Evolutionary conservation across 306 rosid species (phyloP).

Genomic region (Casuarina equisetifolia): DNA sequence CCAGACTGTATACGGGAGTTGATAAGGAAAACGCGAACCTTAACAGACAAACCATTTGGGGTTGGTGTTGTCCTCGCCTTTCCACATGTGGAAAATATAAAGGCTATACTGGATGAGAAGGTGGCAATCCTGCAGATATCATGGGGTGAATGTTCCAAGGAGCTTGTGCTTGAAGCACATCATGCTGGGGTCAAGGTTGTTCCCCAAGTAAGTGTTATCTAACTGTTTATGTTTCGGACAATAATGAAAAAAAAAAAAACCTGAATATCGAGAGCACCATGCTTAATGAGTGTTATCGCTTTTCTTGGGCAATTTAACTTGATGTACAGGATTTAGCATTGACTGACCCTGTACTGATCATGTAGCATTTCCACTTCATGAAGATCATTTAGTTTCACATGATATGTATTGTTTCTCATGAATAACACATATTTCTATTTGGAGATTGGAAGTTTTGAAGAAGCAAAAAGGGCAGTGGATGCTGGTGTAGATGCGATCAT

Average conservation of each 20-base stretch:
- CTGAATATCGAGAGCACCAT: not conserved
- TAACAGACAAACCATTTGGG: slow-evolving; percentile 85
- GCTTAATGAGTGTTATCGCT: not conserved
- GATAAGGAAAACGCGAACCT: slow-evolving; percentile 56
- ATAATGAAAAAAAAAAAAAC: not conserved
- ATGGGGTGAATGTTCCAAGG: slow-evolving; percentile 77
- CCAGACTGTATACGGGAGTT: slow-evolving; percentile 68
- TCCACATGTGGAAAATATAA: slow-evolving; percentile 70
- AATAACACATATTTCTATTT: slow-evolving; percentile 25
- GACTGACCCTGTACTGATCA: not conserved
- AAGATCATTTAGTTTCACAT: not conserved
- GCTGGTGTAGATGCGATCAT: slow-evolving; percentile 80
- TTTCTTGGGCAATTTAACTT: not conserved
- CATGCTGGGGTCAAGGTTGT: slow-evolving; percentile 72
- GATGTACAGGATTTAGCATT: not conserved
- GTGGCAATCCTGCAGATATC: slow-evolving; percentile 74
- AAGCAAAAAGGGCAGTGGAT: slow-evolving; percentile 57
- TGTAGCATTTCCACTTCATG: not conserved
- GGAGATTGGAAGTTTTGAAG: slow-evolving; percentile 59
- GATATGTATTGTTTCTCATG: not conserved
- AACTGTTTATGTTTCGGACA: not conserved
- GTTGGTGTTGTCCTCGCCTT: slow-evolving; percentile 75
- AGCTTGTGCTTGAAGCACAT: slow-evolving; percentile 64
- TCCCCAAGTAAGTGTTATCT: slow-evolving; percentile 65
- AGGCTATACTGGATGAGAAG: slow-evolving; percentile 67